These are phyloP conservation scores for Lactarius sanguifluus DNA, from an alignment of 768 basidiomycete genomes.

Conservation along the genomic window DNA sequence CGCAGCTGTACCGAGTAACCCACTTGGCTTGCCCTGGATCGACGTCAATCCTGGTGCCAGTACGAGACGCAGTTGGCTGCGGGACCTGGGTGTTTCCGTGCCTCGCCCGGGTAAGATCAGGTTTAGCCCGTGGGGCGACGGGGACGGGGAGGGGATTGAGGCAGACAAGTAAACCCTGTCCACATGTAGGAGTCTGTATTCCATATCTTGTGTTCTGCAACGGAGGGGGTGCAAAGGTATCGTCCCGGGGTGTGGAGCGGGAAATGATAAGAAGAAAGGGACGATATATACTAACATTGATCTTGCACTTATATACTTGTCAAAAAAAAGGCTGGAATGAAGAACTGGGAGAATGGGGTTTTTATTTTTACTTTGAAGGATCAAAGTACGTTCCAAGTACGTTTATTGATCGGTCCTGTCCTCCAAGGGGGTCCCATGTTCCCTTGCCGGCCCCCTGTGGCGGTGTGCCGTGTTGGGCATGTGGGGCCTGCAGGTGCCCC, in stretches of 20 bases:
- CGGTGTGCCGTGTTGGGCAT: neutral
- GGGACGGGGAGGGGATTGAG: constrained; percentile 40
- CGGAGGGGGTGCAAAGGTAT: constrained; percentile 1
- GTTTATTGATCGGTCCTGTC: neutral
- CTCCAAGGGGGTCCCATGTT: neutral
- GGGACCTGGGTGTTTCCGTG: constrained; percentile 41
- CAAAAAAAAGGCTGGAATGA: neutral
- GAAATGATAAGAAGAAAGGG: neutral
- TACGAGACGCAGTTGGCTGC: constrained; percentile 63
- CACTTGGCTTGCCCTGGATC: constrained; percentile 31
- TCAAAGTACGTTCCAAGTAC: neutral
- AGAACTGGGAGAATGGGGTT: neutral
- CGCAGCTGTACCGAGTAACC: constrained; percentile 1
- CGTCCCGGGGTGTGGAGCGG: neutral
- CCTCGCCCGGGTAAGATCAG: constrained; percentile 66
- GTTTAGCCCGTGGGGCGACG: constrained; percentile 84
- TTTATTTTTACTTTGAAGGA: neutral
- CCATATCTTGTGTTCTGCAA: constrained; percentile 14
- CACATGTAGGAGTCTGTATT: constrained; percentile 19
- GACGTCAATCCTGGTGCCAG: constrained; percentile 23
- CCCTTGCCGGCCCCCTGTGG: neutral
- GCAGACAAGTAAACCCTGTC: constrained; percentile 18
- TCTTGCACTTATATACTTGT: constrained; percentile 16
- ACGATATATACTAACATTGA: constrained; percentile 15
- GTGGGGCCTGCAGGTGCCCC: neutral